A percentile compares a stretch with the other conserved stretches of the same genome.
These are phyloP conservation scores for Ploettnerulaceae sp. DNA, from an alignment of 2,329 filamentous ascomycete species.

Conservation along the genomic window DNA sequence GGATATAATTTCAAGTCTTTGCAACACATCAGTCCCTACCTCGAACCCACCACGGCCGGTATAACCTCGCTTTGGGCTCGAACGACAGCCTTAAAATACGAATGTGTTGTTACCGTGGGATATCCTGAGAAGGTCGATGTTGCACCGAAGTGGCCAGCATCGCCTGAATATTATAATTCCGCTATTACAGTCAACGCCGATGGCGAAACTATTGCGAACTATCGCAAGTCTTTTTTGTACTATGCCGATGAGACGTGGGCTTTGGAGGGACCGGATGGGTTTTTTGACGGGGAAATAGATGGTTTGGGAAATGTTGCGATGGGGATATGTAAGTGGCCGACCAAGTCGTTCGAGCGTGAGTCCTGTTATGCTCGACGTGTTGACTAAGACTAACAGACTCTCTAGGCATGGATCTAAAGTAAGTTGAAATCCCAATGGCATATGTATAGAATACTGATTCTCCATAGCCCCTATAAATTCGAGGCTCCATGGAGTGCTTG, in stretches of 20 bases:
- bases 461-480: constrained; percentile 46
- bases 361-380: background rate
- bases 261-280: constrained; percentile 47
- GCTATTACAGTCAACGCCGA: constrained; percentile 51
- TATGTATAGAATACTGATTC: constrained; percentile 16
- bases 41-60: constrained; percentile 62
- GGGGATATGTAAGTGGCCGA: constrained; percentile 50
- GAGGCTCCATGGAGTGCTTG: constrained; percentile 46
- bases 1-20: constrained; percentile 73
- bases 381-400: too few relatives aligned
- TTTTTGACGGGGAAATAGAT: constrained; percentile 42
- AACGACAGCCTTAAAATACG: constrained; percentile 57
- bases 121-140: constrained; percentile 67
- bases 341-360: constrained; percentile 10
- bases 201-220: constrained; percentile 57
- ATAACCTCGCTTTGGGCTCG: constrained; percentile 68
- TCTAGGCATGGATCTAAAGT: constrained; percentile 60
- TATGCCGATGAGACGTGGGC: constrained; percentile 60
- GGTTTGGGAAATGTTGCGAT: constrained; percentile 49
- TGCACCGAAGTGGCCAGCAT: constrained; percentile 43
- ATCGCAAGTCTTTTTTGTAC: constrained; percentile 56
- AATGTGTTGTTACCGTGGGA: constrained; percentile 64
- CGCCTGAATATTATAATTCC: constrained; percentile 51
- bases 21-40: constrained; percentile 60
- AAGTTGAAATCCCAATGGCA: constrained; percentile 5